A percentile compares a stretch with the other conserved stretches of the same genome.
These are phyloP conservation scores for Hypoxylon lenormandii DNA, from an alignment of 495 filamentous ascomycete genomes.

Conservation along the genomic window DNA sequence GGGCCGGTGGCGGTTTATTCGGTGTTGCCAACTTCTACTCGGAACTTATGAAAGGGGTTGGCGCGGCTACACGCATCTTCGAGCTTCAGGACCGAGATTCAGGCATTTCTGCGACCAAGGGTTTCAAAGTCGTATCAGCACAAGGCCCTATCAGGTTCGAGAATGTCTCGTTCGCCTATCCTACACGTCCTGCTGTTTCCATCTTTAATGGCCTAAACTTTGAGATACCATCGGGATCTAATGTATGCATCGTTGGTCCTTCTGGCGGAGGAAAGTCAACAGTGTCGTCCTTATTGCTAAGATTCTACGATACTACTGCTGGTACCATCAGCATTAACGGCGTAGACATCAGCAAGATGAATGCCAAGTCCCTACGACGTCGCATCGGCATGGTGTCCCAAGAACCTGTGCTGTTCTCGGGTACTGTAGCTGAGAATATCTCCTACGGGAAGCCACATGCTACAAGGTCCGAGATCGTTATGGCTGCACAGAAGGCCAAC, in stretches of 20 bases:
- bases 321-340: slow-evolving; percentile 88
- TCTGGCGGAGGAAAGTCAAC: slow-evolving; percentile 96
- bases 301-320: slow-evolving; percentile 86
- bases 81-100: slow-evolving; percentile 94
- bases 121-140: slow-evolving; percentile 79
- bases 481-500: slow-evolving; percentile 92
- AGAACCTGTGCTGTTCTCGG: slow-evolving; percentile 95
- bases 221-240: slow-evolving; percentile 88
- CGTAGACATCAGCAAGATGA: slow-evolving; percentile 84
- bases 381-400: slow-evolving; percentile 95
- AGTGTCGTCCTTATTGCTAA: slow-evolving; percentile 84
- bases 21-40: slow-evolving; percentile 96
- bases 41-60: slow-evolving; percentile 98
- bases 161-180: slow-evolving; percentile 87
- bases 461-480: slow-evolving; percentile 80
- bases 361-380: slow-evolving; percentile 91
- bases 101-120: slow-evolving; percentile 84
- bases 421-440: slow-evolving; percentile 96
- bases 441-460: slow-evolving; percentile 88
- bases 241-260: slow-evolving; percentile 95
- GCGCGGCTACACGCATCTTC: slow-evolving; percentile 92
- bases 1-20: slow-evolving; percentile 89
- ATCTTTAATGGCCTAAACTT: slow-evolving; percentile 93
- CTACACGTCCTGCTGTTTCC: slow-evolving; percentile 85
- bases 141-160: slow-evolving; percentile 88